Evolutionary conservation across 106 monocot genomes (phyloP).

Genomic region (Dactylorhiza incarnata): DNA sequence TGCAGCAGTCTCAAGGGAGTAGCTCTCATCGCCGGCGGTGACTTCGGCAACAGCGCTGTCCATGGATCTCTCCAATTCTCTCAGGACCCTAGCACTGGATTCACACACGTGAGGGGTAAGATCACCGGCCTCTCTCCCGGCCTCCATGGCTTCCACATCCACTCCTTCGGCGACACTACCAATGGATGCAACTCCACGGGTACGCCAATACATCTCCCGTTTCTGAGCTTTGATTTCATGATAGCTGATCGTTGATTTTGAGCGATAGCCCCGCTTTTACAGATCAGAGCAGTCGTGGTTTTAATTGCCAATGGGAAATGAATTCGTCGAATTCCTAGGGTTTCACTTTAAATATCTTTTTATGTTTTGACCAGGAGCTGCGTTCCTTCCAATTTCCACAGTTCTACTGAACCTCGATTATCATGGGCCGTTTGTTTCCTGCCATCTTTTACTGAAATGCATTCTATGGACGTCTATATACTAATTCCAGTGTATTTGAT

Average conservation of each 20-base stretch:
- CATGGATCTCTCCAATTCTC: slow-evolving; percentile 56
- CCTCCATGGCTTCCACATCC: slow-evolving; percentile 77
- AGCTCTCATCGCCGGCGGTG: slow-evolving; percentile 45
- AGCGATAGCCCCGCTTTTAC: not conserved
- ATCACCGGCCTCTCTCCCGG: slow-evolving; percentile 65
- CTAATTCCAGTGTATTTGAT: too few species aligned
- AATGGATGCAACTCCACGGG: slow-evolving; percentile 92
- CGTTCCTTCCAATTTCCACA: not conserved
- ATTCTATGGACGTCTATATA: too few species aligned
- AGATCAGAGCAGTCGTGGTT: not conserved
- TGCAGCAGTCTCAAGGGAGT: slow-evolving; percentile 47
- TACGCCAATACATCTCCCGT: not conserved
- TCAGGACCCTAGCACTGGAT: slow-evolving; percentile 43
- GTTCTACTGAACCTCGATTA: not conserved
- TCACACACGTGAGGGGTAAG: slow-evolving; percentile 56
- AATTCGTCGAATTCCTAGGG: not conserved
- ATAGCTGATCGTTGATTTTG: not conserved
- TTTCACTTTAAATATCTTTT: not conserved
- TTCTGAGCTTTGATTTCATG: not conserved
- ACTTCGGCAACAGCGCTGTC: slow-evolving; percentile 19
- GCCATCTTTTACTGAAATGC: too few species aligned
- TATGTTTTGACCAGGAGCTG: not conserved
- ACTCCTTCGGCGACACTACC: slow-evolving; percentile 77
- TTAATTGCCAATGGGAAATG: not conserved
- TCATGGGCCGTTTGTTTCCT: too few species aligned